Base-by-base conservation (phyloP, 2,329 filamentous ascomycete species). In the Penicillium sp. region DNA sequence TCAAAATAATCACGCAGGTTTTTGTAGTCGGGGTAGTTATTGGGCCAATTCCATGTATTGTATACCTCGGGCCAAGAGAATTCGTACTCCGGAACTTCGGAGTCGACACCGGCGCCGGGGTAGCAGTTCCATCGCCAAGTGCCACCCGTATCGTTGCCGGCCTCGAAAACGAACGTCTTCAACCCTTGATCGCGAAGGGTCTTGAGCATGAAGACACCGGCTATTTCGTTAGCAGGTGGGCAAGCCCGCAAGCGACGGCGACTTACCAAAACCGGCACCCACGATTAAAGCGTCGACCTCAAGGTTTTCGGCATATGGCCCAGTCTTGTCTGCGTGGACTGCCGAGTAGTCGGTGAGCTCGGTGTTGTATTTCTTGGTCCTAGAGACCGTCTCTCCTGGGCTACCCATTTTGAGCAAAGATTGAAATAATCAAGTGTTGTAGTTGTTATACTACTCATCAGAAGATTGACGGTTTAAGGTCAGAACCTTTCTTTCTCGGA, bases 31-130 rank as follows among this genome's bases (percentile, higher is more conserved):
- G 67, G 66, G 27, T 65, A 71, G 36, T 66, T 65, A 11, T 53
- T 57, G 5, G 65, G 64, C 71, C 76, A 82, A 16, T 66, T 70
- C 71, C 74, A 82, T 40, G 72, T 69, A 22, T 73, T 67, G 62
- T 69, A 78, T 3, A 76, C 66, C 28, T 76, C 73, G 0, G 79
- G 79, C 62, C 76, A 78, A 1, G 74, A 79, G 48, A 79, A 78
- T 56, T 83, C 74, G 53, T 84, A 84, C 47, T 76, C 71, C 0
- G 80, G 79, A 2, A 79, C 72, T 47, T 80, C 75, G 0, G 76
- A 79, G 65, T 85, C 82, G 2, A 83, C 79, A 0, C 73, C 67
- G 1, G 79, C 76, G 0, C 80, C 81, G 0, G 79, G 81, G 56
- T 82, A 84, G 57, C 75, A 74, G 25, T 27, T n/a, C n/a, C n/a